Evolutionary conservation across 768 basidiomycete species (phyloP), one percentile per base, ranked within the genome.

Genomic region (Ramaria sp.): DNA sequence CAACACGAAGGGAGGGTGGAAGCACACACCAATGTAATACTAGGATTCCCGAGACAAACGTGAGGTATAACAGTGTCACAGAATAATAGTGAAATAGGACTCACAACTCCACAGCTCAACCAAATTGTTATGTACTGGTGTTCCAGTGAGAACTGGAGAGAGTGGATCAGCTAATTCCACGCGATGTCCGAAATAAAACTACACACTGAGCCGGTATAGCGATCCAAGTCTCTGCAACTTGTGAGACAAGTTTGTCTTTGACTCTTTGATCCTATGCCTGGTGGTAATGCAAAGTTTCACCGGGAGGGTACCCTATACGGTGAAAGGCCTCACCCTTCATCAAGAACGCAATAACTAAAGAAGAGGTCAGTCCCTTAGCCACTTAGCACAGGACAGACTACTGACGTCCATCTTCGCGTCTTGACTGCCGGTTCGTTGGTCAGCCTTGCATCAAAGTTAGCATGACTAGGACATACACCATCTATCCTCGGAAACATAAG

Each of bases 101-200:
- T 39, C 46, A 53, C 50, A 67, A 22, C 73, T 64, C 82, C 79
- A 81, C 15, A 83, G 70, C 63, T 84, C 82, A 19, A 73, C 65
- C 11, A 84, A 65, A 59, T 84, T 79, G 61, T 84, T 84, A 63
- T 88, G 86, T 0, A 88, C 75, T 0, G 86, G 86, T 0, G 86
- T 88, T 22, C 86, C 86, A 0, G 83, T 86, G 57, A 88, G 70
- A 58, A 88, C 81, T 81, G 59, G 17, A 37, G 3, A 4, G 53
- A 17, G 59, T 22, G 12, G 11, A 42, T 15, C 38, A 13, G 45
- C 45, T 13, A 7, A 7, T 17, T 17, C 27, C 38, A 10, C 11
- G 20, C 10, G 49, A 33, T 43, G 43, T 27, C 30, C 41, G 42
- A 37, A 7, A 51, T 46, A 15, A 47, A 22, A 50, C 15, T n/a